phyloP scores from a whole-genome alignment of 176 grass and related monocot genomes.

The Rhynchospora pubera region DNA sequence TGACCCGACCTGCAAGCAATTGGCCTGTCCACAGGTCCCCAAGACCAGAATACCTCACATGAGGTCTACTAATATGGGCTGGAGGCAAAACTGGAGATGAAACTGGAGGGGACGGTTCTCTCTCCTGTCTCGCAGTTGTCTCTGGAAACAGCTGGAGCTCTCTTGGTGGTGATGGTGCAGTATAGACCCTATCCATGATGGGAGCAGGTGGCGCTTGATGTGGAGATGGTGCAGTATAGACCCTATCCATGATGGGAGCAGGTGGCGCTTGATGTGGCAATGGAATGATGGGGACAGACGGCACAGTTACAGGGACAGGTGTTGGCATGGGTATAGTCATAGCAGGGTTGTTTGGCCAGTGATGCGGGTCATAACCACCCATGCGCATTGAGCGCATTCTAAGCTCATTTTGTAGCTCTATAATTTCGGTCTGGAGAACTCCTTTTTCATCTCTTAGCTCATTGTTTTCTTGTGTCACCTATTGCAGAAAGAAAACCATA shows the following conservation, averaged over 20 bases:
- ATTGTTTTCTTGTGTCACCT: constrained; percentile 71
- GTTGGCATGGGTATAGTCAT: not conserved
- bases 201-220: not conserved
- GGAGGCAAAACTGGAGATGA: constrained; percentile 16
- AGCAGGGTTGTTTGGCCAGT: not conserved
- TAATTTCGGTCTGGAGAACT: constrained; percentile 44
- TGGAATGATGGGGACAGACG: constrained; percentile 11
- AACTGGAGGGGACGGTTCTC: constrained; percentile 13
- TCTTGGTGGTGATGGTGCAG: constrained; percentile 15
- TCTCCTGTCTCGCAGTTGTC: not conserved
- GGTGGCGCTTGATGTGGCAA: constrained; percentile 33
- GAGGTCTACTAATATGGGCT: constrained; percentile 31
- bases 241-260: constrained; percentile 2
- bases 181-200: constrained; percentile 5
- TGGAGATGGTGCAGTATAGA: constrained; percentile 7
- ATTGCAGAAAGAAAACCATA: not conserved
- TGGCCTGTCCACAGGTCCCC: constrained; percentile 36
- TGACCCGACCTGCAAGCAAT: constrained; percentile 38
- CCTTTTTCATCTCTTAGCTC: constrained; percentile 65
- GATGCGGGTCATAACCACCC: constrained; percentile 12
- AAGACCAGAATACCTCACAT: constrained; percentile 38
- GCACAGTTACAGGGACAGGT: not conserved
- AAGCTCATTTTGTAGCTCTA: constrained; percentile 46
- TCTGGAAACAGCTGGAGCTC: constrained; percentile 78
- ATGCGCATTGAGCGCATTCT: constrained; percentile 6